Evolutionary conservation across 805 yeast species (phyloP).

Genomic region (Candida argentea): DNA sequence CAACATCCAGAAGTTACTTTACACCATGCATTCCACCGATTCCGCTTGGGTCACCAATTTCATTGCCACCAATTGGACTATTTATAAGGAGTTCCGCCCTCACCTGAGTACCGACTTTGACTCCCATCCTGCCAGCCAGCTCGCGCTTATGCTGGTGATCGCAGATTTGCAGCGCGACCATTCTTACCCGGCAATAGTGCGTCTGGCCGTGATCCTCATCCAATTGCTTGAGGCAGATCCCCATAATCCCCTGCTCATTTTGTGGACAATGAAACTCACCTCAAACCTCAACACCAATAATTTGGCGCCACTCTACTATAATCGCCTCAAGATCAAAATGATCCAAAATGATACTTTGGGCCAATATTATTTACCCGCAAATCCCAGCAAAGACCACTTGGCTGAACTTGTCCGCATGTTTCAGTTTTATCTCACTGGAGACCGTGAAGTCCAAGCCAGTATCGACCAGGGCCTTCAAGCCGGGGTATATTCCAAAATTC

Average conservation of each 20-base stretch:
- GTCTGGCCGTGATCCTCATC: constrained; percentile 49
- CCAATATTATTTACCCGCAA: constrained; percentile 30
- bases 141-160: constrained; percentile 46
- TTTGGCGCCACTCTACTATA: constrained; percentile 41
- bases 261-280: constrained; percentile 65
- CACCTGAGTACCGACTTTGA: constrained; percentile 38
- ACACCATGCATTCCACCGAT: constrained; percentile 8
- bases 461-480: constrained; percentile 45
- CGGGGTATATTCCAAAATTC: constrained; percentile 54
- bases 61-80: constrained; percentile 5
- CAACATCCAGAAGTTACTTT: constrained; percentile 40
- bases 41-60: not conserved
- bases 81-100: constrained; percentile 25
- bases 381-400: constrained; percentile 21
- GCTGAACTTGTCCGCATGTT: constrained; percentile 18
- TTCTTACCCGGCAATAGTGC: constrained; percentile 15
- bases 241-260: constrained; percentile 60
- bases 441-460: constrained; percentile 39
- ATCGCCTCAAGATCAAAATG: constrained; percentile 53
- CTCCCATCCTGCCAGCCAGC: constrained; percentile 60
- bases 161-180: constrained; percentile 10
- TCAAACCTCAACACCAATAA: constrained; percentile 44
- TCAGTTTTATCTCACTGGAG: constrained; percentile 45
- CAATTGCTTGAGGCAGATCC: constrained; percentile 43
- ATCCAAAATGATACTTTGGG: constrained; percentile 68